Evolutionary conservation across 805 yeast genomes (phyloP).

Genomic region (Kregervanrija pseudodelftensis): DNA sequence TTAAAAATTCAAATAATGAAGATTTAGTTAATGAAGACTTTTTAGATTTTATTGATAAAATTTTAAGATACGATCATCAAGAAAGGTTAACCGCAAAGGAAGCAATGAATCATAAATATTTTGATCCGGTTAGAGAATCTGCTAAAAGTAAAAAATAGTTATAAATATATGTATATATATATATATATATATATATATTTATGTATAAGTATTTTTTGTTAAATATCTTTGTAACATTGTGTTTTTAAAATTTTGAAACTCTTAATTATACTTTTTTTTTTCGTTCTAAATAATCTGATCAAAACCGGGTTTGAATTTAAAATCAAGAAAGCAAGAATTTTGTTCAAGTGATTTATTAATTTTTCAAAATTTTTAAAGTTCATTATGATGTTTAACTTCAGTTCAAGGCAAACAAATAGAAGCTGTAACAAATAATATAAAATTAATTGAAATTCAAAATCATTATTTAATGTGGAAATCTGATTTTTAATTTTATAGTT

Average conservation of each 20-base stretch:
- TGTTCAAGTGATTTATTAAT: slow-evolving; percentile 1
- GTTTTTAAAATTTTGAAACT: too few relatives aligned
- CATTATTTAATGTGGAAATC: slow-evolving; percentile 1
- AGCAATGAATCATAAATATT: slow-evolving; percentile 66
- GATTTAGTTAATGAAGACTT: slow-evolving; percentile 65
- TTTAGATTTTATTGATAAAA: slow-evolving; percentile 71
- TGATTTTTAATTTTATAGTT: slow-evolving; percentile 6
- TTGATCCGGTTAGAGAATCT: slow-evolving; percentile 23
- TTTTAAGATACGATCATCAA: slow-evolving; percentile 82
- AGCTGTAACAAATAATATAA: slow-evolving; percentile 9
- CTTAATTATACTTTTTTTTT: background rate
- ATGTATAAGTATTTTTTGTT: too few relatives aligned
- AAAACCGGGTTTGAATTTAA: slow-evolving; percentile 13
- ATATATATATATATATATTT: background rate
- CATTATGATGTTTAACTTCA: too few relatives aligned
- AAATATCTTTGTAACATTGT: too few relatives aligned
- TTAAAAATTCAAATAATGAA: slow-evolving; percentile 63
- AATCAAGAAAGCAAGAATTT: slow-evolving; percentile 16
- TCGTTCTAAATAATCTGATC: slow-evolving; percentile 7
- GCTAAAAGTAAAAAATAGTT: slow-evolving; percentile 1
- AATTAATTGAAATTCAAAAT: slow-evolving; percentile 1
- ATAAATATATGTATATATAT: background rate
- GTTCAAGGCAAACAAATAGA: slow-evolving; percentile 4
- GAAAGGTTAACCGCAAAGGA: slow-evolving; percentile 83
- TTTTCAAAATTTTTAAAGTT: background rate